Evolutionary conservation across 257 asterid genomes (phyloP).

Genomic region (Fraxinus americana): DNA sequence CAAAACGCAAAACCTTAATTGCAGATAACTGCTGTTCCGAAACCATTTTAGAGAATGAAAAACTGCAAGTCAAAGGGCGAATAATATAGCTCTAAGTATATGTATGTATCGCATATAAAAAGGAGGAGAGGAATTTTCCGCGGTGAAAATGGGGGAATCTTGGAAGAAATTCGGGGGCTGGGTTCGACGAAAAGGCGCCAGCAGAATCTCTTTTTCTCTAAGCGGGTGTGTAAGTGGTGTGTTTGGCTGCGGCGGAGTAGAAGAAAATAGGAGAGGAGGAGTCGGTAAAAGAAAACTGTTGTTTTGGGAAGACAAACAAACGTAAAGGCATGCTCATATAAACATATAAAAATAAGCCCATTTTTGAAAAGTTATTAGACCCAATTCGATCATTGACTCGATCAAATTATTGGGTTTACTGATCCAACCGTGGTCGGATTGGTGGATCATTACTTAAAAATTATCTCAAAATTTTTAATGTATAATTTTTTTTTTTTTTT

Average conservation of each 20-base stretch:
- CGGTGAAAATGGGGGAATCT: constrained; percentile 39
- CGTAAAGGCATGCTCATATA: neutral
- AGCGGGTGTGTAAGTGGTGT: neutral
- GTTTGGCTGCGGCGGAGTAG: constrained; percentile 32
- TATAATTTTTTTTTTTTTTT: too few species aligned
- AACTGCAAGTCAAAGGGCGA: constrained; percentile 21
- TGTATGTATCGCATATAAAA: constrained; percentile 23
- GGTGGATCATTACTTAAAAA: too few species aligned
- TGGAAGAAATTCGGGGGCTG: constrained; percentile 20
- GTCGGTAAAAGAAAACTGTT: neutral
- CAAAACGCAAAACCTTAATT: constrained; percentile 54
- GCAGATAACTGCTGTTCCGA: constrained; percentile 59
- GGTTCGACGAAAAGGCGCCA: constrained; percentile 59
- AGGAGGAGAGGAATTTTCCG: constrained; percentile 14
- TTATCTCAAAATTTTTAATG: too few species aligned
- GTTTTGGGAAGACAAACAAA: neutral
- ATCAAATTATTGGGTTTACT: too few species aligned
- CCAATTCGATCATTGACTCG: too few species aligned
- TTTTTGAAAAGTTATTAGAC: too few species aligned
- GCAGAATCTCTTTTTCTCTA: constrained; percentile 31
- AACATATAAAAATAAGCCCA: too few species aligned
- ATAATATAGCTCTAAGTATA: constrained; percentile 15
- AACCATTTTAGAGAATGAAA: constrained; percentile 47
- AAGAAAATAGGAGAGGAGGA: neutral
- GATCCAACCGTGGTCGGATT: too few species aligned